phyloP scores from a whole-genome alignment of 352 stramenopile species.

The Phytophthora tubulina region DNA sequence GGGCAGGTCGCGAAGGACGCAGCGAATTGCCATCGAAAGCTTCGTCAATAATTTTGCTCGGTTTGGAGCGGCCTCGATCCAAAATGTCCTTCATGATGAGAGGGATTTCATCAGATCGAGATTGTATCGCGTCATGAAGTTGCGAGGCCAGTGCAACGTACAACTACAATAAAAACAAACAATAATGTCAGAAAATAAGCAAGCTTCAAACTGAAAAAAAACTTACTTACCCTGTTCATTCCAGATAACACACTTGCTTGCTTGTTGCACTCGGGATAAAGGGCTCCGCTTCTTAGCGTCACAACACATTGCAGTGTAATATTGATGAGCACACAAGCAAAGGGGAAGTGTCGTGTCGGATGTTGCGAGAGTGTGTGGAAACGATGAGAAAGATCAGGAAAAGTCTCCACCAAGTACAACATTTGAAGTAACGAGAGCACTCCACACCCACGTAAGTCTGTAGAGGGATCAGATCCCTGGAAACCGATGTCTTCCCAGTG shows the following conservation, averaged over 20 bases:
- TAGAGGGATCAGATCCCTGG: constrained; percentile 88
- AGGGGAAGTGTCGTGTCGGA: constrained; percentile 71
- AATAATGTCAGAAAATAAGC: neutral
- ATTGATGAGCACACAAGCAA: constrained; percentile 83
- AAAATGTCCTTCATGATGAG: constrained; percentile 70
- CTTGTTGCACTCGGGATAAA: constrained; percentile 80
- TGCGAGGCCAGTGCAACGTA: constrained; percentile 52
- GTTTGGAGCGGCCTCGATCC: constrained; percentile 49
- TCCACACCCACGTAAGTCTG: constrained; percentile 87
- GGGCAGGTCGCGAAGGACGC: constrained; percentile 12
- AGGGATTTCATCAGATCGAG: constrained; percentile 57
- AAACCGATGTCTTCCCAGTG: constrained; percentile 93
- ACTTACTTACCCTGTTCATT: constrained; percentile 58
- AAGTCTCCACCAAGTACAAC: constrained; percentile 76
- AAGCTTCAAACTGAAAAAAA: neutral
- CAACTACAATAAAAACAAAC: constrained; percentile 41
- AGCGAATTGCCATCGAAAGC: constrained; percentile 37
- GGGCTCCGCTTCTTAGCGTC: constrained; percentile 66
- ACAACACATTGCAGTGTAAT: constrained; percentile 74
- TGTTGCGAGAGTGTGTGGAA: constrained; percentile 67
- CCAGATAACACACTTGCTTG: constrained; percentile 59
- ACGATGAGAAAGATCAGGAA: constrained; percentile 60
- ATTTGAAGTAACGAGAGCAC: constrained; percentile 90
- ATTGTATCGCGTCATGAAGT: constrained; percentile 57
- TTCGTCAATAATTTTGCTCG: constrained; percentile 51